phyloP scores from a whole-genome alignment of 352 stramenopile species.

The Globisporangium recalcitrans region DNA sequence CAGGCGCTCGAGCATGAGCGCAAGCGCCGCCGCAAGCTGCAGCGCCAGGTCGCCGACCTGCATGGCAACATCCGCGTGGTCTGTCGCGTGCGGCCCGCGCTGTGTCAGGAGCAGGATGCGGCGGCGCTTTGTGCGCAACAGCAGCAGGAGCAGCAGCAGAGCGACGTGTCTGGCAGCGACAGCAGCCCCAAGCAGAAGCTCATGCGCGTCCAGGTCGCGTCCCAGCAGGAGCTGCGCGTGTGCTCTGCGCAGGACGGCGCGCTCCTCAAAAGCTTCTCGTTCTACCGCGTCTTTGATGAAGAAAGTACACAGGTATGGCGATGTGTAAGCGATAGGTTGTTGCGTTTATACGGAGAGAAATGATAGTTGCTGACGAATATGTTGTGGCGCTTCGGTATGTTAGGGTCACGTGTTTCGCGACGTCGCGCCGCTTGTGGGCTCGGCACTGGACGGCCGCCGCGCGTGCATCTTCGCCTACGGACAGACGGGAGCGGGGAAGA shows the following conservation, averaged over 20 bases:
- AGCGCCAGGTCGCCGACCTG: constrained; percentile 41
- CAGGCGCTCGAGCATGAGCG: constrained; percentile 55
- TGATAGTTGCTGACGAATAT: constrained; percentile 44
- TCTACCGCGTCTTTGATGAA: constrained; percentile 82
- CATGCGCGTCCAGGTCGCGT: constrained; percentile 23
- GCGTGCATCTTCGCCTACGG: constrained; percentile 96
- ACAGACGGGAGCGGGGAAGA: constrained; percentile 61
- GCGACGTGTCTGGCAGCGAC: constrained; percentile 8
- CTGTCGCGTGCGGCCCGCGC: constrained; percentile 63
- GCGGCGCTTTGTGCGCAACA: constrained; percentile 10
- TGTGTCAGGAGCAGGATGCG: constrained; percentile 15
- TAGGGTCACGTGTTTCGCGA: constrained; percentile 89
- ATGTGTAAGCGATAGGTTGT: constrained; percentile 23
- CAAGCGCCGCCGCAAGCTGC: constrained; percentile 29
- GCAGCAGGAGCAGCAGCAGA: not conserved
- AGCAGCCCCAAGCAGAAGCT: constrained; percentile 13
- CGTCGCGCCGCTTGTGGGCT: constrained; percentile 85
- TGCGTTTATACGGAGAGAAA: constrained; percentile 29
- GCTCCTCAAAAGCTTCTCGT: constrained; percentile 81
- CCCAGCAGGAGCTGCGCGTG: constrained; percentile 16
- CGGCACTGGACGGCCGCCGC: constrained; percentile 88
- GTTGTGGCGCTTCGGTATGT: constrained; percentile 15
- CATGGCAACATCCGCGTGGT: constrained; percentile 74
- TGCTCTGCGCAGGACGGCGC: constrained; percentile 37
- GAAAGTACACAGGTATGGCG: constrained; percentile 54